These are phyloP conservation scores for Penicillium roqueforti DNA, from an alignment of 495 filamentous ascomycete genomes.

Conservation along the genomic window DNA sequence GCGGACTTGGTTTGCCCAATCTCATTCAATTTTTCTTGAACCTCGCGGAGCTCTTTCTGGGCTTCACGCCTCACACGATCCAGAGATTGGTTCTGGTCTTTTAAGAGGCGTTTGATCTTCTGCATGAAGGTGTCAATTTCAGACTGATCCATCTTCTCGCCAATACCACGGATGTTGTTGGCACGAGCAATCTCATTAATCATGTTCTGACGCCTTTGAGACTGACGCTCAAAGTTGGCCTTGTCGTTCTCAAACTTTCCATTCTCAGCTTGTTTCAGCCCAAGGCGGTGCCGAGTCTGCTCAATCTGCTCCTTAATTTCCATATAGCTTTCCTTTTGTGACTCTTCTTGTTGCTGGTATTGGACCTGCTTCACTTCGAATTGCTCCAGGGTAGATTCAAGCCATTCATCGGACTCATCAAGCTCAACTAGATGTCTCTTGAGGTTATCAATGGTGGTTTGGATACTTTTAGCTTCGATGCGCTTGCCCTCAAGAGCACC, in stretches of 20 bases:
- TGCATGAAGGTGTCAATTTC: conserved; percentile 73
- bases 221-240: conserved; percentile 75
- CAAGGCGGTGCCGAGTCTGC: conserved; percentile 51
- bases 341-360: conserved; percentile 58
- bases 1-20: conserved; percentile 64
- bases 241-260: conserved; percentile 84
- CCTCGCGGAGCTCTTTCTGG: conserved; percentile 62
- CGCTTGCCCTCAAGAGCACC: conserved; percentile 69
- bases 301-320: conserved; percentile 62
- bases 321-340: conserved; percentile 55
- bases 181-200: conserved; percentile 71
- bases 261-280: conserved; percentile 72
- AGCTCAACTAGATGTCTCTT: conserved; percentile 67
- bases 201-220: conserved; percentile 62
- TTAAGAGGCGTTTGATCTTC: conserved; percentile 65
- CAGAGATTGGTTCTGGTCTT: conserved; percentile 72
- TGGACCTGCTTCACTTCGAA: conserved; percentile 70
- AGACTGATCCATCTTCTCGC: conserved; percentile 68
- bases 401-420: conserved; percentile 71
- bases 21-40: conserved; percentile 61
- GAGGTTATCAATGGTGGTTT: conserved; percentile 65
- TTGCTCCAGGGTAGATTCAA: conserved; percentile 70
- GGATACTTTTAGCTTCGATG: conserved; percentile 60
- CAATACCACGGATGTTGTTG: conserved; percentile 83
- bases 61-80: conserved; percentile 70